A percentile compares a stretch with the other conserved stretches of the same genome.
Conservation (phyloP, 129 eudicot species). For the Silybum marianum region DNA sequence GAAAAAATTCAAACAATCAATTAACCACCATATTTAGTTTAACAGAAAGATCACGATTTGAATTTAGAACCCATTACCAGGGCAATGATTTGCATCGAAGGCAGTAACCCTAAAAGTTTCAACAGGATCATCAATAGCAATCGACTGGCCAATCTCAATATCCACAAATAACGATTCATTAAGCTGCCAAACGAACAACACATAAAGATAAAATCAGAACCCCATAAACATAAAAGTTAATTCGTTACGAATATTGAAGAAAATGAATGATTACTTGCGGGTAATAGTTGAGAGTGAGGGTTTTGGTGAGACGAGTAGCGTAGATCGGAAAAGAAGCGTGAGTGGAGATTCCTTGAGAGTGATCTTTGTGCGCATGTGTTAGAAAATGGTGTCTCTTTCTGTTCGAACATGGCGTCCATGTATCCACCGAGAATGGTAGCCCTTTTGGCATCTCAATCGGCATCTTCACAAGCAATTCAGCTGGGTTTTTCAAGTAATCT, state of each 20-base stretch:
- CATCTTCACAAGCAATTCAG: conserved; percentile 40
- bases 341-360: conserved; percentile 68
- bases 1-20: neutral
- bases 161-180: conserved; percentile 64
- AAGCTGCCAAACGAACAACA: conserved; percentile 44
- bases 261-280: conserved; percentile 48
- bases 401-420: conserved; percentile 63
- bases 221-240: neutral
- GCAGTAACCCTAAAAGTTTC: conserved; percentile 65
- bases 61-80: conserved; percentile 46
- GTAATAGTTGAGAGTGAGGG: conserved; percentile 50
- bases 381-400: conserved; percentile 67
- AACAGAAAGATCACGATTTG: neutral
- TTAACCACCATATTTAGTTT: neutral
- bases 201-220: neutral
- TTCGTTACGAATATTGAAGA: neutral
- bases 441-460: conserved; percentile 88
- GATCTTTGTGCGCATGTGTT: conserved; percentile 93
- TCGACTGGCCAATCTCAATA: conserved; percentile 65
- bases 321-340: conserved; percentile 64
- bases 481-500: neutral
- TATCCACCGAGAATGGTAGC: conserved; percentile 83
- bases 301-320: conserved; percentile 63
- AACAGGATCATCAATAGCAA: conserved; percentile 51
- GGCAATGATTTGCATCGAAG: conserved; percentile 87